phyloP scores from a whole-genome alignment of 192 early-diverging fungal genomes.

The Entomortierella beljakovae region DNA sequence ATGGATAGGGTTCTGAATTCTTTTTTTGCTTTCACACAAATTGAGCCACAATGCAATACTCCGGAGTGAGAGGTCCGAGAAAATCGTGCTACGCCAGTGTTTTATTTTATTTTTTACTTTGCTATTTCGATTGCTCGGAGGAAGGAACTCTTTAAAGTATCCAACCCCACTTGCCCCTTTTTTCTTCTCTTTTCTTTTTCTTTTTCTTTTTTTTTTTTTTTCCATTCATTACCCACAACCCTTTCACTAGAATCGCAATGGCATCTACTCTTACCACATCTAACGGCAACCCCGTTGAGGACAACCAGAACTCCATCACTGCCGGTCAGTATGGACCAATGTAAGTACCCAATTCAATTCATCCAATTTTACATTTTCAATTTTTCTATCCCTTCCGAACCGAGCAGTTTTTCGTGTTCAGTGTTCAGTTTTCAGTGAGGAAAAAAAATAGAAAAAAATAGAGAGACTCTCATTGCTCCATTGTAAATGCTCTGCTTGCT shows the following conservation, averaged over 20 bases:
- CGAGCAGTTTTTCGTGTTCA: not conserved
- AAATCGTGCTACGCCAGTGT: not conserved
- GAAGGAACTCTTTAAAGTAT: not conserved
- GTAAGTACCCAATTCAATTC: conserved; percentile 25
- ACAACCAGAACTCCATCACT: conserved; percentile 74
- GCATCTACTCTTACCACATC: conserved; percentile 53
- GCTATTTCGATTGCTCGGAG: not conserved
- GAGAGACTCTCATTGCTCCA: not conserved
- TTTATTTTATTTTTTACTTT: no score
- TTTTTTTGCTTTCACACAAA: no score
- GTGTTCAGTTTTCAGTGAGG: not conserved
- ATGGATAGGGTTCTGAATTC: not conserved
- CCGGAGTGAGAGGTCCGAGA: not conserved
- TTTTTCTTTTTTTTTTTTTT: conserved; percentile 6
- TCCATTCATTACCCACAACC: not conserved
- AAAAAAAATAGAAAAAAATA: not conserved
- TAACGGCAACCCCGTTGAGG: conserved; percentile 72
- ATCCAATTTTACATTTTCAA: not conserved
- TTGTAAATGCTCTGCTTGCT: not conserved
- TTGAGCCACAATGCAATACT: not conserved
- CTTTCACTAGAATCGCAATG: conserved; percentile 19
- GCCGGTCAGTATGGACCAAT: conserved; percentile 69
- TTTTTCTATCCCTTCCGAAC: conserved; percentile 3
- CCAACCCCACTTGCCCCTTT: not conserved
- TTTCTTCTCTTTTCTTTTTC: not conserved